Conservation (phyloP, 2,329 filamentous ascomycete genomes). For the Penicillium sp. region DNA sequence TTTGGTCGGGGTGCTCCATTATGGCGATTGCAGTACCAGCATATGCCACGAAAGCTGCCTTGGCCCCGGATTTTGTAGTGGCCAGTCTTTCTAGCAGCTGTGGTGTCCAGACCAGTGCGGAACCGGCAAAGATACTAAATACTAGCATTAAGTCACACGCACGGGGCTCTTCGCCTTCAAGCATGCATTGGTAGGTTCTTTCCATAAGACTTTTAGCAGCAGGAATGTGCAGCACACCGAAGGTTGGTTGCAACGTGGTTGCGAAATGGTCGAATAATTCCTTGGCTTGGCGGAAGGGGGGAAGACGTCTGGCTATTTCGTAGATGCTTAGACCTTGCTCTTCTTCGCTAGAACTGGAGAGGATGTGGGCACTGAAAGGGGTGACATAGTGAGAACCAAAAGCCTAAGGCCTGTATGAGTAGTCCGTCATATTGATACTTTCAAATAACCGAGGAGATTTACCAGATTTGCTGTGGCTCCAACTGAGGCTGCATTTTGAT, state of each 20-base stretch:
- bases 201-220: slow-evolving; percentile 16
- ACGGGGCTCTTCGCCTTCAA: slow-evolving; percentile 16
- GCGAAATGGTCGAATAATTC: slow-evolving; percentile 20
- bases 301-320: slow-evolving; percentile 15
- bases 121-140: slow-evolving; percentile 22
- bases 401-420: neutral
- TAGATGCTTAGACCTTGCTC: slow-evolving; percentile 2
- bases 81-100: slow-evolving; percentile 15
- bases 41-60: slow-evolving; percentile 19
- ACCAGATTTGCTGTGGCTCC: neutral
- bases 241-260: slow-evolving; percentile 17
- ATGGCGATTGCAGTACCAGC: slow-evolving; percentile 14
- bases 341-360: neutral
- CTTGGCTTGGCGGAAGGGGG: slow-evolving; percentile 20
- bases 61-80: slow-evolving; percentile 16
- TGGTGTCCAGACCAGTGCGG: slow-evolving; percentile 20
- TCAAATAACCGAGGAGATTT: neutral
- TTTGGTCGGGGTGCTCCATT: slow-evolving; percentile 16
- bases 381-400: slow-evolving; percentile 15
- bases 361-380: slow-evolving; percentile 13
- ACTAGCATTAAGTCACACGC: slow-evolving; percentile 19
- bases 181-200: slow-evolving; percentile 15
- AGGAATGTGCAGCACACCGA: slow-evolving; percentile 23
- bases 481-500: neutral
- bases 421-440: neutral